Base-by-base conservation (phyloP, 1,284 basidiomycete genomes). In the Sporisorium scitamineum region DNA sequence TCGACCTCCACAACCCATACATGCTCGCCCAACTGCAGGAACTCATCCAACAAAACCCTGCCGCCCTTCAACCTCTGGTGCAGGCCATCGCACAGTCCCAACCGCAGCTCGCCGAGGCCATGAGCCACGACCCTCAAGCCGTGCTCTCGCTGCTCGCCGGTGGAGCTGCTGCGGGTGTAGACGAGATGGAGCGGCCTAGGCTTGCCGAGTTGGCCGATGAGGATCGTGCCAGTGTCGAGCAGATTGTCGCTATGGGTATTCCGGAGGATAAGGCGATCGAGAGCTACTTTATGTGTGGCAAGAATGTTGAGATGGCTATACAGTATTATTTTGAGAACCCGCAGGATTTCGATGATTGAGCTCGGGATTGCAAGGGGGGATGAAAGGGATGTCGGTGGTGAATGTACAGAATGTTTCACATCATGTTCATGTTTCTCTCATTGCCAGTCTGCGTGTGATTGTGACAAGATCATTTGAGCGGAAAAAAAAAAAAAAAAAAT, bases 271-370 rank as follows among this genome's bases (percentile, higher is more conserved):
- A 82, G 67, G 84, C 84, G 24, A 82, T 84, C 48, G 83, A 84
- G 55, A 66, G 60, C 34, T 85, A 79, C 61, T 80, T 85, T 9
- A 84, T 84, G 81, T 85, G 84, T 52, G 84, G 81, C 22, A 72
- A 79, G 48, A 85, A 85, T 54, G 72, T 84, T 47, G 84, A 85
- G 60, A 83, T 85, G 81, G 83, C 83, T 5, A 79, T 85, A 20
- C 83, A 84, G 69, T 85, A 84, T 60, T 85, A 85, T 59, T 85
- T 83, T 63, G 83, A 83, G 58, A 79, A 79, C 47, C 76, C 76
- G 42, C 73, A 76, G 67, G 76, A 79, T 54, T 79, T 79, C 27
- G 76, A 79, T n/a, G 76, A 79, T 57, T 79, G 24, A 26, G n/a
- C 10, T 9, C 14, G 42, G 63, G 18, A 20, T 18, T 31, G 34